Base-by-base conservation (phyloP, 2,329 filamentous ascomycete genomes). In the Ceratocystis alfenasii region DNA sequence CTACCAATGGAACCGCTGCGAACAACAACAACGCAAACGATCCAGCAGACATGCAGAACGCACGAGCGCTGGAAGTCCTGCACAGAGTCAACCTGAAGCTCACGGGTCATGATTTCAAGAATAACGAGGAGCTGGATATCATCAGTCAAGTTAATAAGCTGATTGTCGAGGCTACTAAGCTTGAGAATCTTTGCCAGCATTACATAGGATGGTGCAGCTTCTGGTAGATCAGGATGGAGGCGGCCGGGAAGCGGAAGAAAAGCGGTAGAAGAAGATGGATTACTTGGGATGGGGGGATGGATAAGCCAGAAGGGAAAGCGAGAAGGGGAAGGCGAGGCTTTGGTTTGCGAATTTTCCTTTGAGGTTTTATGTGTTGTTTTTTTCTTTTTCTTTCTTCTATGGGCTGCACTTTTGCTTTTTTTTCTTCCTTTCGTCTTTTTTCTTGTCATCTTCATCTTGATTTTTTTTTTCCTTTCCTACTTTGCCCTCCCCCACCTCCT, bases 151-250 rank as follows among this genome's bases (percentile, higher is more conserved):
- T 99, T 4, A 93, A 96, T 76, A 93, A 95, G 75, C 79, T 99
- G 72, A 88, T 99, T 71, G 87, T 88, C 68, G 93, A 99, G 78
- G 94, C 94, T 25, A 99, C 94, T 5, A 96, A 94, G 73, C 80
- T 97, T 71, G 94, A 97, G 81, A 97, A 97, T 75, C 79, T 99
- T 68, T 99, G 94, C 74, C 94, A 97, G 80, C 94, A 97, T 78
- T 99, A 96, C 75, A 96, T 97, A 71, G 94, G 94, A 69, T 97
- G 93, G 93, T 97, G 93, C 77, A 95, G 90, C 76, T 97, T 96
- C 81, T 97, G 93, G 93, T 97, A 68, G 25, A 36, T 12, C 22
- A n/a, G 46, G 36, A 12, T 41, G 10, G 36, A 41, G 36, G 36
- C 8, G 36, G 36, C 36, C 36, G 45, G 45, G 45, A 1, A 46